Evolutionary conservation across 768 basidiomycete species (phyloP).

Genomic region (Peribolospora kevripleyi): DNA sequence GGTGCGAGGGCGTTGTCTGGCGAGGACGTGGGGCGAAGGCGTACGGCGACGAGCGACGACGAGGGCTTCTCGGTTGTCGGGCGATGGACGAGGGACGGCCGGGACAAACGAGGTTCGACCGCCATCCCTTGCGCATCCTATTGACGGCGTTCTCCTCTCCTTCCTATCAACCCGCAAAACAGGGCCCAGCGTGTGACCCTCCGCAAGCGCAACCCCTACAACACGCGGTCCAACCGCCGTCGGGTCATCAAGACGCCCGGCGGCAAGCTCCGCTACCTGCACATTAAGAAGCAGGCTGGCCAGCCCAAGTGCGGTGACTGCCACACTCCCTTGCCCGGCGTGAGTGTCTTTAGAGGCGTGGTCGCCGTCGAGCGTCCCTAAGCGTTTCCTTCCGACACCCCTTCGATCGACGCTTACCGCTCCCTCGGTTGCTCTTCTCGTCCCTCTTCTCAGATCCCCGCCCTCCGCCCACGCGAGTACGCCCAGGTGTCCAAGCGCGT

Average conservation of each 20-base stretch:
- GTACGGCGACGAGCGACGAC: too few relatives aligned
- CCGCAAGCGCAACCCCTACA: slow-evolving; percentile 93
- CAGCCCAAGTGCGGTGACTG: slow-evolving; percentile 98
- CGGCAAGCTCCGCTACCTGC: slow-evolving; percentile 91
- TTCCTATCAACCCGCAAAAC: neutral
- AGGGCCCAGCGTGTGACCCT: slow-evolving; percentile 99
- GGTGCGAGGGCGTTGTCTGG: too few relatives aligned
- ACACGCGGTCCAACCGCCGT: slow-evolving; percentile 88
- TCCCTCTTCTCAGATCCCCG: slow-evolving; percentile 42
- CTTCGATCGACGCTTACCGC: neutral
- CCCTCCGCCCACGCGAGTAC: slow-evolving; percentile 86
- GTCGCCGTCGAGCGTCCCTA: neutral
- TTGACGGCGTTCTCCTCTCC: too few relatives aligned
- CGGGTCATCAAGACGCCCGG: slow-evolving; percentile 90
- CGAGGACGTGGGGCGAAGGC: too few relatives aligned
- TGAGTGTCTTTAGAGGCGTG: slow-evolving; percentile 25
- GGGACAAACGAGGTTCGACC: too few relatives aligned
- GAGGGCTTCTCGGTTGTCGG: too few relatives aligned
- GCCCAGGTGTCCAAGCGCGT: slow-evolving; percentile 87
- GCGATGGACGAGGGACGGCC: too few relatives aligned
- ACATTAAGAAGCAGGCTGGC: slow-evolving; percentile 78
- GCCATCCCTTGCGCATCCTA: too few relatives aligned
- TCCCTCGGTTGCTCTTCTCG: neutral
- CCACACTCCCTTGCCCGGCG: slow-evolving; percentile 75
- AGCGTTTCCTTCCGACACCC: neutral